Evolutionary conservation across 352 stramenopile genomes (phyloP), one percentile per base, ranked within the genome.

Genomic region (Globisporangium iwayamae): DNA sequence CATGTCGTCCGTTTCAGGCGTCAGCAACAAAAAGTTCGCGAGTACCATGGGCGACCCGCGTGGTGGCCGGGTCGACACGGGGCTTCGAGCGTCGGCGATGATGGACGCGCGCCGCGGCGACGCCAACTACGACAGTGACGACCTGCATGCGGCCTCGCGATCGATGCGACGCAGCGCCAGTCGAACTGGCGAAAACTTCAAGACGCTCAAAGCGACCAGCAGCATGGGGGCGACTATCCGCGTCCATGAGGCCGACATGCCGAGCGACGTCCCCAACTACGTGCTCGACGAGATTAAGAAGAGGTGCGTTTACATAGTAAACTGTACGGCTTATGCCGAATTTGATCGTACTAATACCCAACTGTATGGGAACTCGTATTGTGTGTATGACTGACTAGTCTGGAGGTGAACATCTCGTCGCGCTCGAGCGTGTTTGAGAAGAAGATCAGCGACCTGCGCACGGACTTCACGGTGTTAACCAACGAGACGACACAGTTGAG

Each of bases 351-450:
- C 30, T 57, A 43, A 57, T 8, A 43, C 16, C 10, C 1, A 20
- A 25, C 28, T 56, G 14, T 32, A 22, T 39, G n/a, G 16, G 2
- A 14, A 32, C 6, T 59, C 50, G 47, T 52, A 16, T 55, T 16
- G 2, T 50, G 9, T 56, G n/a, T 39, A 16, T 54, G 6, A 5
- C 32, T 36, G 13, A 30, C 1, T 7, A 85, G 78, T 34, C 67
- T 94, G 7, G 83, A 94, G 69, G 80, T 83, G 14, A 71, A 81
- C 20, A 83, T 94, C 28, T 63, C 75, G 3, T 73, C 79, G 38
- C 79, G 75, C 39, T 82, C 83, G 8, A 68, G 68, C 30, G 71
- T 67, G 11, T 71, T 90, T 47, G 85, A 94, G 63, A 92, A 89
- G 72, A 79, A 83, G 46, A 68, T 94, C 2, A 66, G 66, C 0